These are phyloP conservation scores for Ilex asprella DNA, from an alignment of 257 asterid species.

Conservation along the genomic window DNA sequence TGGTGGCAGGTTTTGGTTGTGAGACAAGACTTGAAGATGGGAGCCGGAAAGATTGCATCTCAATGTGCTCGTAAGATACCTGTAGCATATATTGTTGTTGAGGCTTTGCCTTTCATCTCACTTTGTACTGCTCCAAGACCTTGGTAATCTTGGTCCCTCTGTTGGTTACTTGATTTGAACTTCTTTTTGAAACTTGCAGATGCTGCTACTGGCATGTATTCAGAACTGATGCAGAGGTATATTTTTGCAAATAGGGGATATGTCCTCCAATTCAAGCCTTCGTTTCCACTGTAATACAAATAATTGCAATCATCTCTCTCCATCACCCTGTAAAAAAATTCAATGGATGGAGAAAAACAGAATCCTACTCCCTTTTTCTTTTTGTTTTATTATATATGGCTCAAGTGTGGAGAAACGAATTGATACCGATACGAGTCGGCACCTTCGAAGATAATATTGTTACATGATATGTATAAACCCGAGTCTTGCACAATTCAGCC, in stretches of 20 bases:
- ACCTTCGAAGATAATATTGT: too few relatives aligned
- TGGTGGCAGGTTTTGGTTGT: constrained; percentile 78
- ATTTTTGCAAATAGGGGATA: not conserved
- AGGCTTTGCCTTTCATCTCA: too few relatives aligned
- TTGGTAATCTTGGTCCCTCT: not conserved
- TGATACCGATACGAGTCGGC: too few relatives aligned
- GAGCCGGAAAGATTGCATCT: constrained; percentile 88
- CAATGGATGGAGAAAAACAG: too few relatives aligned
- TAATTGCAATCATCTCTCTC: not conserved
- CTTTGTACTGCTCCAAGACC: constrained; percentile 6
- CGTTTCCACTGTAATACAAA: not conserved
- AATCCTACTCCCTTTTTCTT: too few relatives aligned
- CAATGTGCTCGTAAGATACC: constrained; percentile 93
- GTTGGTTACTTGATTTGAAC: constrained; percentile 11
- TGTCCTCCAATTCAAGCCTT: not conserved
- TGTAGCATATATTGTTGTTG: not conserved
- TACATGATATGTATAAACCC: too few relatives aligned
- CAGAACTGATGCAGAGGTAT: constrained; percentile 86
- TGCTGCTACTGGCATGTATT: constrained; percentile 94
- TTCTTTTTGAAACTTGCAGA: constrained; percentile 36
- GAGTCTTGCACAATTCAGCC: too few relatives aligned
- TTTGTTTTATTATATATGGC: too few relatives aligned
- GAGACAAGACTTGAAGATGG: constrained; percentile 95
- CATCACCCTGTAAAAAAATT: not conserved
- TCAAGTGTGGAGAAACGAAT: too few relatives aligned